phyloP scores from a whole-genome alignment of 345 rosid genomes.

The Lenwebbia sp. region DNA sequence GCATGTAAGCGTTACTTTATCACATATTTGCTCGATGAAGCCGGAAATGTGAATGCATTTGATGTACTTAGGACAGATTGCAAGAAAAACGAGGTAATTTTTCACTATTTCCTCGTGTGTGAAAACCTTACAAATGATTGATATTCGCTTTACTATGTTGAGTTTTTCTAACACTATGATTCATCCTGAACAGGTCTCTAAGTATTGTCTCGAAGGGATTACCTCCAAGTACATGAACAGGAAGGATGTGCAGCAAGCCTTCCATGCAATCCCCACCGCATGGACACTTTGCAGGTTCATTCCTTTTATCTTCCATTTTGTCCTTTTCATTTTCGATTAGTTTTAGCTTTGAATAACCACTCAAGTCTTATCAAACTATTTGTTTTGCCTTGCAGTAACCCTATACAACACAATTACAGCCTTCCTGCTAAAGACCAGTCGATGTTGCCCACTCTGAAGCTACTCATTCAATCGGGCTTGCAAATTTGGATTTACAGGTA shows the following conservation, averaged over 20 bases:
- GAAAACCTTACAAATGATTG: neutral
- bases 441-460: neutral
- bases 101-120: neutral
- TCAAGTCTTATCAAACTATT: neutral
- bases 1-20: neutral
- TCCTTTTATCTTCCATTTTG: neutral
- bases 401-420: neutral
- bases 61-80: neutral
- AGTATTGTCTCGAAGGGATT: neutral
- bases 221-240: neutral
- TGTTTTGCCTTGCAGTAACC: neutral
- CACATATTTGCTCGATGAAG: neutral
- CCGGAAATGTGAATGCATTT: neutral
- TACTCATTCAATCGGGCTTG: neutral
- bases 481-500: neutral
- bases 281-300: neutral
- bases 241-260: neutral
- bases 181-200: neutral
- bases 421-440: fast-evolving
- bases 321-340: neutral
- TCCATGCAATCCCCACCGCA: neutral
- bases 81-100: neutral
- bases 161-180: neutral
- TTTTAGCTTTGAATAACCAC: neutral
- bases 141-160: neutral